A percentile compares a stretch with the other conserved stretches of the same genome.
phyloP scores from a whole-genome alignment of 2,329 filamentous ascomycete species.

The Tolypocladium tropicale region DNA sequence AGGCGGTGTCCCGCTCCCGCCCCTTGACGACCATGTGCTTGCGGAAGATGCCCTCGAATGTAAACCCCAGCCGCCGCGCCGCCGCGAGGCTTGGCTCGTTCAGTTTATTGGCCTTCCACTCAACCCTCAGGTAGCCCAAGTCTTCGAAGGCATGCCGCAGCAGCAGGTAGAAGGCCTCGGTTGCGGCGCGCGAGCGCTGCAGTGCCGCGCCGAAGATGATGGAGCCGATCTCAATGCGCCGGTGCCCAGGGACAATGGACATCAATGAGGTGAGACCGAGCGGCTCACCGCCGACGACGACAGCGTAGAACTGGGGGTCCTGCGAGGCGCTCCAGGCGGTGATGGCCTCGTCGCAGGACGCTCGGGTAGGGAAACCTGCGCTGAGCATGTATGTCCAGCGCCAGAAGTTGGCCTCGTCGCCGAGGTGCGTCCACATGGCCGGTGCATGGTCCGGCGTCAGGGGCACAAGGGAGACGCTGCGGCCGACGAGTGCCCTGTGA shows the following conservation, averaged over 20 bases:
- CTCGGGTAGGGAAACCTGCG: slow-evolving; percentile 10
- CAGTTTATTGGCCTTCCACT: slow-evolving; percentile 54
- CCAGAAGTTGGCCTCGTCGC: slow-evolving; percentile 16
- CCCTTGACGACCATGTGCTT: slow-evolving; percentile 52
- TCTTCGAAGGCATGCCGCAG: slow-evolving; percentile 37
- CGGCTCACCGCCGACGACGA: slow-evolving; percentile 21
- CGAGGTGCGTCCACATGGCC: slow-evolving; percentile 20
- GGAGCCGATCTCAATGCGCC: slow-evolving; percentile 46
- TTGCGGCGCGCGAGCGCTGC: slow-evolving; percentile 43
- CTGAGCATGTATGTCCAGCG: slow-evolving; percentile 24
- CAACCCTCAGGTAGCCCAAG: slow-evolving; percentile 44
- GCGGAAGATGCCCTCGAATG: slow-evolving; percentile 48
- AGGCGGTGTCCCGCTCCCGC: slow-evolving; percentile 46
- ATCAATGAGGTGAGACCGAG: slow-evolving; percentile 34
- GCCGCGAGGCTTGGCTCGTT: slow-evolving; percentile 45
- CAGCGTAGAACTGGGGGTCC: slow-evolving; percentile 32
- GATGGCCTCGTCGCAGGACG: slow-evolving; percentile 10
- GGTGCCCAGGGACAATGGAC: slow-evolving; percentile 34
- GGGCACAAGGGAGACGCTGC: slow-evolving; percentile 19
- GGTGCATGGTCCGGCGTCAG: slow-evolving; percentile 15
- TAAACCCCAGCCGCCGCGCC: slow-evolving; percentile 47
- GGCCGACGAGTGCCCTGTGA: slow-evolving; percentile 14
- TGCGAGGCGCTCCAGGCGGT: slow-evolving; percentile 12
- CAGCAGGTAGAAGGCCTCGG: slow-evolving; percentile 48
- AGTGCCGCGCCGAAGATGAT: slow-evolving; percentile 40